Conservation (phyloP, 1,284 basidiomycete species). For the Earliella scabrosa region DNA sequence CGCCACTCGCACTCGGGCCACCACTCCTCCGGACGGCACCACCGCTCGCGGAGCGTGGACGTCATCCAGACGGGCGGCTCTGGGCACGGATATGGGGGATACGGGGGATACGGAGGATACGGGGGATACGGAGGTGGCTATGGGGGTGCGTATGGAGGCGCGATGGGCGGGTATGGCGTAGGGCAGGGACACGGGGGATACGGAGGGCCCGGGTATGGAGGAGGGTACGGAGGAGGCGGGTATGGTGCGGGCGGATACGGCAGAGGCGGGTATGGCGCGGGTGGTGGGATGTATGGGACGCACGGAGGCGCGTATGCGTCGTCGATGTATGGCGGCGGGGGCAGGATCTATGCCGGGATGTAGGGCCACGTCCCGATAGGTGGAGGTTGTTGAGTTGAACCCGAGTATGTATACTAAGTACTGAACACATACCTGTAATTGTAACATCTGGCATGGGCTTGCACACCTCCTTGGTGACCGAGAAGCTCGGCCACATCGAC, state of each 20-base stretch:
- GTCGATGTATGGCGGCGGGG: too few relatives aligned
- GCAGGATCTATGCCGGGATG: too few relatives aligned
- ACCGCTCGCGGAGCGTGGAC: slow-evolving; percentile 16
- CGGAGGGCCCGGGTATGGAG: neutral
- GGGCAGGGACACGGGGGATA: slow-evolving; percentile 2
- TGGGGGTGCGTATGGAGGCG: neutral
- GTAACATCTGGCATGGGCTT: too few relatives aligned
- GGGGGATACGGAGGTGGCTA: neutral
- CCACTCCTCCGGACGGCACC: slow-evolving; percentile 1
- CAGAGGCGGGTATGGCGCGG: neutral
- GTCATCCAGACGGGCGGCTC: slow-evolving; percentile 5
- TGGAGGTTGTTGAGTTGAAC: too few relatives aligned
- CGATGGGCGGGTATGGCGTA: neutral
- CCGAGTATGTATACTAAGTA: too few relatives aligned
- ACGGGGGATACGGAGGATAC: neutral
- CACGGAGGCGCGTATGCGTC: too few relatives aligned
- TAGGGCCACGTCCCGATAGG: too few relatives aligned
- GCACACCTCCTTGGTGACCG: too few relatives aligned
- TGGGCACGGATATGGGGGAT: neutral
- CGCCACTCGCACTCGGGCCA: slow-evolving; percentile 8
- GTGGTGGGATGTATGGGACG: neutral
- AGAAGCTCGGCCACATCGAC: too few relatives aligned
- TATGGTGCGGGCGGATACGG: slow-evolving; percentile 2
- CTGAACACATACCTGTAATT: too few relatives aligned
- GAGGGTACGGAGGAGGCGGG: neutral